Conservation (phyloP, 2,329 filamentous ascomycete genomes). For the Bertia moriformis region DNA sequence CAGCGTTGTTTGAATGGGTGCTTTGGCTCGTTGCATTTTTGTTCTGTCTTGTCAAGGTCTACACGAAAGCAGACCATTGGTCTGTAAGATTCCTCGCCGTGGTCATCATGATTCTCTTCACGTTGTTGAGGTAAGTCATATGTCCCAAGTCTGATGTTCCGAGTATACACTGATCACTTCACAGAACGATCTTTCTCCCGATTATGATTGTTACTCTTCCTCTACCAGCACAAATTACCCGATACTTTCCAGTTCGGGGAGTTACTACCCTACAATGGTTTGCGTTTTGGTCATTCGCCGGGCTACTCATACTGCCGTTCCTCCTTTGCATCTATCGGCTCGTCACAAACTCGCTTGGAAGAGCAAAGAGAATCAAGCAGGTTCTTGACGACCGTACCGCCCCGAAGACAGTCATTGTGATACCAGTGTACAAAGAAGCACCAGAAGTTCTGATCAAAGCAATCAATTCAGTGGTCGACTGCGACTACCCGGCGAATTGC, state of each 20-base stretch:
- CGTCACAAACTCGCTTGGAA: slow-evolving; percentile 72
- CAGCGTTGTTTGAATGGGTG: slow-evolving; percentile 82
- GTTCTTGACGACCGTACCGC: slow-evolving; percentile 72
- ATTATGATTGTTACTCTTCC: slow-evolving; percentile 90
- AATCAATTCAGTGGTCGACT: slow-evolving; percentile 80
- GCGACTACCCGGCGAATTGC: slow-evolving; percentile 82
- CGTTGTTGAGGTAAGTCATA: slow-evolving; percentile 50
- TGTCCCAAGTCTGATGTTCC: not conserved
- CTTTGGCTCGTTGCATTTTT: slow-evolving; percentile 87
- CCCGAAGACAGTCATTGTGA: slow-evolving; percentile 87
- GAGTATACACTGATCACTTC: slow-evolving; percentile 6
- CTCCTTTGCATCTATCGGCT: slow-evolving; percentile 85
- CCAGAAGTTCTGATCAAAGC: slow-evolving; percentile 72
- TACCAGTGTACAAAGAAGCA: slow-evolving; percentile 92
- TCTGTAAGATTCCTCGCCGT: slow-evolving; percentile 67
- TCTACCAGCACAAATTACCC: slow-evolving; percentile 56
- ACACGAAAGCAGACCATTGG: slow-evolving; percentile 76
- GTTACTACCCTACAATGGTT: slow-evolving; percentile 77
- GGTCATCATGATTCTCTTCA: slow-evolving; percentile 60
- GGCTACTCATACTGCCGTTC: slow-evolving; percentile 76
- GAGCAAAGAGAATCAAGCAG: slow-evolving; percentile 68
- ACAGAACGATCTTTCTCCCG: slow-evolving; percentile 70
- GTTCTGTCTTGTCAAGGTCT: slow-evolving; percentile 82
- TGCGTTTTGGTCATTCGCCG: slow-evolving; percentile 84
- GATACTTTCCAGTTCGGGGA: slow-evolving; percentile 56